A percentile compares a stretch with the other conserved stretches of the same genome.
Evolutionary conservation across 2,329 filamentous ascomycete species (phyloP).

Genomic region (Talaromyces sp.): DNA sequence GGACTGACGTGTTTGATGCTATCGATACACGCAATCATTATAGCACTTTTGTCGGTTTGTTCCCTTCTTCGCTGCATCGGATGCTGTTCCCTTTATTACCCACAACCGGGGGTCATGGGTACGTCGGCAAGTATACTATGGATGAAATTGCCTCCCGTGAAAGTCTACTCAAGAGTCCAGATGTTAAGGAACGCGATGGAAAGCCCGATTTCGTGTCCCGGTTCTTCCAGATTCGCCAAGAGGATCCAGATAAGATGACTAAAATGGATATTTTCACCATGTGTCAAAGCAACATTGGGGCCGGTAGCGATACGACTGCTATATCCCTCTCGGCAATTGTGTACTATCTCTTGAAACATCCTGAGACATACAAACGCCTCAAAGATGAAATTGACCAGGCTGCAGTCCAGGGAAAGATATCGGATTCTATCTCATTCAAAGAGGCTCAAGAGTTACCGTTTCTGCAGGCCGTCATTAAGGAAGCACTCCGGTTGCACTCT

Average conservation of each 20-base stretch:
- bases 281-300: conserved; percentile 13
- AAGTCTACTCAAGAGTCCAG: neutral
- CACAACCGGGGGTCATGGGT: conserved; percentile 1
- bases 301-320: conserved; percentile 32
- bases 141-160: neutral
- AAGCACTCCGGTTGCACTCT: conserved; percentile 23
- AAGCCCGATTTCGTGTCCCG: neutral
- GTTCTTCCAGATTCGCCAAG: neutral
- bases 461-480: conserved; percentile 21
- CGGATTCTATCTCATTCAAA: neutral
- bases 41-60: neutral
- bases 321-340: conserved; percentile 27
- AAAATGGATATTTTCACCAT: conserved; percentile 4
- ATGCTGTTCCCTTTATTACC: neutral
- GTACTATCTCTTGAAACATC: conserved; percentile 23
- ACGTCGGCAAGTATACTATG: neutral
- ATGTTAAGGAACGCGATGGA: neutral
- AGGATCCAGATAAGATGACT: neutral
- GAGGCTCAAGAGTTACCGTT: conserved; percentile 26
- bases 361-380: neutral
- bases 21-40: conserved; percentile 27
- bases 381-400: conserved; percentile 2
- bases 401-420: neutral
- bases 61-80: neutral
- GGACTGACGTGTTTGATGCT: conserved; percentile 33